A percentile compares a stretch with the other conserved stretches of the same genome.
These are phyloP conservation scores for Pythium coloratum DNA, from an alignment of 352 stramenopile genomes.

Conservation along the genomic window DNA sequence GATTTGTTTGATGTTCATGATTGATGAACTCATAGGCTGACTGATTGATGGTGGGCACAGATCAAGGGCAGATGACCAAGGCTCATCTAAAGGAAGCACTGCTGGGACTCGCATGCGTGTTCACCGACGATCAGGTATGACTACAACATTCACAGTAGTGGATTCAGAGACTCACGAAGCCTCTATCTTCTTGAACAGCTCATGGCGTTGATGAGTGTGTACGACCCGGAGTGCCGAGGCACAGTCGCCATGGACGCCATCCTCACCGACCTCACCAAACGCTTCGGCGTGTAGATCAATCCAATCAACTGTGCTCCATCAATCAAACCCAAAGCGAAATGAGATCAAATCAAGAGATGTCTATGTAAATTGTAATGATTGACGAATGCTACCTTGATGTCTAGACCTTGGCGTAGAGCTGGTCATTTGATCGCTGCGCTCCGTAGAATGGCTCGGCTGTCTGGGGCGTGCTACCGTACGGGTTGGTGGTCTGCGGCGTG, in stretches of 20 bases:
- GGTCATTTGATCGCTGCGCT: constrained; percentile 3
- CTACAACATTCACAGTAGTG: not conserved
- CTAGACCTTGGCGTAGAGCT: constrained; percentile 21
- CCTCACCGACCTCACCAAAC: constrained; percentile 12
- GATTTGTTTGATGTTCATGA: not conserved
- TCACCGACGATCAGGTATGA: constrained; percentile 59
- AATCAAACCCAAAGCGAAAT: not conserved
- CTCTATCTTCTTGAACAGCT: constrained; percentile 1
- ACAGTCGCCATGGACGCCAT: constrained; percentile 17
- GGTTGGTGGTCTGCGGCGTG: constrained; percentile 7
- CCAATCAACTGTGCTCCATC: not conserved
- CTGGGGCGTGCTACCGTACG: constrained; percentile 13
- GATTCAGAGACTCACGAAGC: not conserved
- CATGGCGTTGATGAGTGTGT: constrained; percentile 22
- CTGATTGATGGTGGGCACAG: constrained; percentile 18
- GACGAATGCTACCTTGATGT: not conserved
- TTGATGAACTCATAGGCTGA: not conserved
- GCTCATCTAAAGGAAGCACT: constrained; percentile 55
- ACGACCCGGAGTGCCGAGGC: constrained; percentile 19
- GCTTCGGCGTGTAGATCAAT: constrained; percentile 3
- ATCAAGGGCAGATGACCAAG: constrained; percentile 49
- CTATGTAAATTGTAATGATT: not conserved
- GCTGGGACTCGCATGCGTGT: constrained; percentile 46
- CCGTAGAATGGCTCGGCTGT: constrained; percentile 17
- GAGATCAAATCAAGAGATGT: not conserved